phyloP scores from a whole-genome alignment of 495 filamentous ascomycete species.

The Platismatia glauca region DNA sequence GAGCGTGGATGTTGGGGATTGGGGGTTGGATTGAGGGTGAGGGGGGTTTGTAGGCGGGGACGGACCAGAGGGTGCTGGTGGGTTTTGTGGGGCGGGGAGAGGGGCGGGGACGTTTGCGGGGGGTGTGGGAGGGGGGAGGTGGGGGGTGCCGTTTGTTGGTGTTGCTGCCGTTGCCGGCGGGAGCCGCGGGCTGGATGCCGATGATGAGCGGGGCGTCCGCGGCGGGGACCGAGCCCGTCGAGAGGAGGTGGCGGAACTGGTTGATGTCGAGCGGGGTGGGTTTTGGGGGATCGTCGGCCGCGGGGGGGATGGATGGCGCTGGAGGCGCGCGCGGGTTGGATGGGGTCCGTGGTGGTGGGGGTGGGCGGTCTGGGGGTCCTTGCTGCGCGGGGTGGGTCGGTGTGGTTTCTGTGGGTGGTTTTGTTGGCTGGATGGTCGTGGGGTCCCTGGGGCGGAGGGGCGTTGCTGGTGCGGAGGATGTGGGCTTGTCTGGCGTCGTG shows the following conservation, averaged over 20 bases:
- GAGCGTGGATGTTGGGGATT: neutral
- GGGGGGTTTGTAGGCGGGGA: neutral
- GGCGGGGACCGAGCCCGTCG: neutral
- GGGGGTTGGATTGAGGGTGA: neutral
- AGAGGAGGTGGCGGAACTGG: neutral
- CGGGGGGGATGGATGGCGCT: too few species aligned
- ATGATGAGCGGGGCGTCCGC: neutral
- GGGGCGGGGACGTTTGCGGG: neutral
- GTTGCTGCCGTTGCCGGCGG: neutral
- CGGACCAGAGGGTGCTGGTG: neutral
- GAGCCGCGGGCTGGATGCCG: neutral
- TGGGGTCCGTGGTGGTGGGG: neutral
- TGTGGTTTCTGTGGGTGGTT: neutral
- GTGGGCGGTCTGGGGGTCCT: neutral
- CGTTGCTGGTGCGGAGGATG: neutral
- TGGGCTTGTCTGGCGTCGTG: neutral
- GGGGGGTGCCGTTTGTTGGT: neutral
- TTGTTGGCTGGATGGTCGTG: neutral
- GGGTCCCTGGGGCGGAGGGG: neutral
- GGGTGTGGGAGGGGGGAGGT: too few species aligned
- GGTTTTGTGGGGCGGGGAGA: neutral
- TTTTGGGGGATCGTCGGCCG: neutral
- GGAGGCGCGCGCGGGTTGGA: neutral
- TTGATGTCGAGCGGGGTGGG: neutral
- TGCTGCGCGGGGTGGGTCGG: neutral